Conservation (phyloP, 306 rosid species). For the Hippophae gyantsensis region DNA sequence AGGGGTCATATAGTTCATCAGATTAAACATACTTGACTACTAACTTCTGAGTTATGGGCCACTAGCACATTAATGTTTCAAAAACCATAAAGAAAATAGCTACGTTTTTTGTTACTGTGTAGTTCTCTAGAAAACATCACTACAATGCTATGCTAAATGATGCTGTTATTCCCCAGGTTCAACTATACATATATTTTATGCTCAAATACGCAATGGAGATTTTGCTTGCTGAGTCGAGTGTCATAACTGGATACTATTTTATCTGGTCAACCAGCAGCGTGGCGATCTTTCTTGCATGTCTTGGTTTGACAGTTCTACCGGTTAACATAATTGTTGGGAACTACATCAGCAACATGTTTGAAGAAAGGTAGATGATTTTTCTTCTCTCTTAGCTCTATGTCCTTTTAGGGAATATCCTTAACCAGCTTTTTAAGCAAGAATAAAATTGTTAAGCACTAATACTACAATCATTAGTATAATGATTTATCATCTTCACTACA, state of each 20-base stretch:
- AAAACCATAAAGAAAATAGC: too few relatives aligned
- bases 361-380: slow-evolving; percentile 53
- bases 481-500: too few relatives aligned
- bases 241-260: slow-evolving; percentile 75
- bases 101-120: too few relatives aligned
- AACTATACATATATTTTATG: slow-evolving; percentile 77
- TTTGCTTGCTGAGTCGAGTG: slow-evolving; percentile 80
- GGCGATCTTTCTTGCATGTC: slow-evolving; percentile 90
- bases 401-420: background rate
- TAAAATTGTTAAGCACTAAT: too few relatives aligned
- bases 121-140: too few relatives aligned
- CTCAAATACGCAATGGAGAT: slow-evolving; percentile 92
- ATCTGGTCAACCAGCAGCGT: slow-evolving; percentile 71
- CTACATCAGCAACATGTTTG: slow-evolving; percentile 81
- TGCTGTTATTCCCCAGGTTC: slow-evolving; percentile 51
- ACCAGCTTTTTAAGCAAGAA: background rate
- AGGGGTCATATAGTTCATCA: too few relatives aligned
- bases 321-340: slow-evolving; percentile 73
- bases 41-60: too few relatives aligned
- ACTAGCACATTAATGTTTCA: too few relatives aligned
- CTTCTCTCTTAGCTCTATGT: background rate
- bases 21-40: too few relatives aligned
- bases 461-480: too few relatives aligned
- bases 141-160: too few relatives aligned
- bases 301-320: slow-evolving; percentile 90